Conservation (phyloP, 371 early-diverging fungal species). For the Dentiscutata heterogama region DNA sequence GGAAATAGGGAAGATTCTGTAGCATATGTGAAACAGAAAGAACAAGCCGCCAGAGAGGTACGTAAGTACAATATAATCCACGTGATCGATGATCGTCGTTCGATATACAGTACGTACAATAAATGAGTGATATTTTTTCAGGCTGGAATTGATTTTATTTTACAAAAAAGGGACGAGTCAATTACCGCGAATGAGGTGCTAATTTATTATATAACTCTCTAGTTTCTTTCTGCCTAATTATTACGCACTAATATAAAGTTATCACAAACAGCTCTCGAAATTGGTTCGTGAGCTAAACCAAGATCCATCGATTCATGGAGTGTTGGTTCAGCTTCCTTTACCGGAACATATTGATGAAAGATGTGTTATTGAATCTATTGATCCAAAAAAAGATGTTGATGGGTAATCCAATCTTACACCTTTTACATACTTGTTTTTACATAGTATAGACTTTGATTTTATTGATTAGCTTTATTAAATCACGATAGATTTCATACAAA, state of each 20-base stretch:
- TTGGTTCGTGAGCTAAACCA: constrained; percentile 76
- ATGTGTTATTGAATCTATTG: constrained; percentile 84
- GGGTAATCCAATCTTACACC: constrained; percentile 65
- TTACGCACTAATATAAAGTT: constrained; percentile 46
- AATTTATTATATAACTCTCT: background rate
- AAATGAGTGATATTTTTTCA: constrained; percentile 34
- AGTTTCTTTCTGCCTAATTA: background rate
- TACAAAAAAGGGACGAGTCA: constrained; percentile 52
- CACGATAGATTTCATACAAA: constrained; percentile 78
- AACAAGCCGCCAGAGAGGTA: constrained; percentile 89
- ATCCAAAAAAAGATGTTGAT: constrained; percentile 93
- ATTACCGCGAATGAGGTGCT: constrained; percentile 59
- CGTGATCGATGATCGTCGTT: background rate
- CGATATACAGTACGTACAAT: background rate
- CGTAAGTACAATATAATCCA: background rate
- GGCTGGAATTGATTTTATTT: constrained; percentile 69
- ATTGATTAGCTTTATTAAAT: constrained; percentile 21
- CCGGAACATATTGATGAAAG: constrained; percentile 83
- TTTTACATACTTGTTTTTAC: background rate
- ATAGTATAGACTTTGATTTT: background rate
- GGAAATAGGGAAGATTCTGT: constrained; percentile 93
- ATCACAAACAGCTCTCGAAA: constrained; percentile 57
- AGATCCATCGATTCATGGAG: constrained; percentile 85
- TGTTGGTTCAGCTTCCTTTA: constrained; percentile 96
- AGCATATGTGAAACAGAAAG: constrained; percentile 92